phyloP scores from a whole-genome alignment of 257 asterid genomes.

The Solanum etuberosum region DNA sequence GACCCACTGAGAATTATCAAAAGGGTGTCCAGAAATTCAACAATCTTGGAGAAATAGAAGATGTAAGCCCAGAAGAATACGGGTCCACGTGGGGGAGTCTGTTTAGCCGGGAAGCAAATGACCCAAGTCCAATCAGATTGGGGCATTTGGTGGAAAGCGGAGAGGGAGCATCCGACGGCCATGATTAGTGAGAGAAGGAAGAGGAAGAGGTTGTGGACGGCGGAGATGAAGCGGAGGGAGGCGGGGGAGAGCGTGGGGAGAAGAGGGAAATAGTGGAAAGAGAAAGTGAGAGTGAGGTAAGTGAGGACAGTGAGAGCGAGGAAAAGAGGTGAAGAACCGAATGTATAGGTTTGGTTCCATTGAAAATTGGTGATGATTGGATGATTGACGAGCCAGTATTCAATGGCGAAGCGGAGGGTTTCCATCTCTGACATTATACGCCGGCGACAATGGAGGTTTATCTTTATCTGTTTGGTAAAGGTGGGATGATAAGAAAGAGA shows the following conservation, averaged over 20 bases:
- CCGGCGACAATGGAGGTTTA: not conserved
- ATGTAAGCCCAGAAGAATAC: conserved; percentile 88
- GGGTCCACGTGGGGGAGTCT: conserved; percentile 54
- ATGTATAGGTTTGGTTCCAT: conserved; percentile 50
- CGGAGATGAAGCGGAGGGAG: conserved; percentile 62
- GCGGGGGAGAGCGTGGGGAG: conserved; percentile 31
- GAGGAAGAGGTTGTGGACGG: conserved; percentile 66
- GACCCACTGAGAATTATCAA: conserved; percentile 48
- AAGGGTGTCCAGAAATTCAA: conserved; percentile 72
- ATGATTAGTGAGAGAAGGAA: conserved; percentile 59
- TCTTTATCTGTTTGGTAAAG: not conserved
- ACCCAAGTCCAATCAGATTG: conserved; percentile 40
- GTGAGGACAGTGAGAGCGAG: conserved; percentile 41
- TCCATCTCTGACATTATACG: conserved; percentile 19
- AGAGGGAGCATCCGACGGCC: conserved; percentile 70
- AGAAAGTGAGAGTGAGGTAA: conserved; percentile 54
- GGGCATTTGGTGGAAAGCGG: conserved; percentile 60
- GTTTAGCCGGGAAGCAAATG: conserved; percentile 60
- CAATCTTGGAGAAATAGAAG: conserved; percentile 71
- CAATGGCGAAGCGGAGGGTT: conserved; percentile 20
- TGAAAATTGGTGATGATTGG: conserved; percentile 48
- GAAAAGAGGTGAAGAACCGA: conserved; percentile 55
- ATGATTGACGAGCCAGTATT: conserved; percentile 59
- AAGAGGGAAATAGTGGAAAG: conserved; percentile 28
- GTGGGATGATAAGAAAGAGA: not conserved